Percentiles rank a stretch among this genome's conserved stretches.
phyloP scores from a whole-genome alignment of 306 rosid genomes.

The Lagenaria siceraria region DNA sequence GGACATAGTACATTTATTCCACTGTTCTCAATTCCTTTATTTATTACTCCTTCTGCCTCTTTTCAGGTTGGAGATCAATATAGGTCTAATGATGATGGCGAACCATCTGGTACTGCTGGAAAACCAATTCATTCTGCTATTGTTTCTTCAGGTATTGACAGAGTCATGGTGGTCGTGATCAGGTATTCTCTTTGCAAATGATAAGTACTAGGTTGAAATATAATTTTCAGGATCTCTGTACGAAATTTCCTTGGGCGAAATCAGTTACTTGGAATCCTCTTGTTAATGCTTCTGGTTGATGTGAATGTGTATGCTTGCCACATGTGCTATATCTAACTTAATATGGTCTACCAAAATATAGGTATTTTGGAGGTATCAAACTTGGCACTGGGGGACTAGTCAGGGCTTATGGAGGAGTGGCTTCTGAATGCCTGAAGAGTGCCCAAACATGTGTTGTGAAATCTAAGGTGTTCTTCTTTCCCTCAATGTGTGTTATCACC shows the following conservation, averaged over 20 bases:
- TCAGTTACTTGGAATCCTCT: neutral
- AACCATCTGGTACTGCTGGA: slow-evolving; percentile 91
- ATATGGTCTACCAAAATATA: slow-evolving; percentile 8
- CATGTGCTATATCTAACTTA: neutral
- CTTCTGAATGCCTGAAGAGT: slow-evolving; percentile 75
- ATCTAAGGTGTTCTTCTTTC: slow-evolving; percentile 43
- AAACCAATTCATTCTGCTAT: slow-evolving; percentile 84
- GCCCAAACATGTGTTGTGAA: slow-evolving; percentile 71
- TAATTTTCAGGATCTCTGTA: neutral
- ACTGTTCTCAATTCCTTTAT: neutral
- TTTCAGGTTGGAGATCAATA: slow-evolving; percentile 82
- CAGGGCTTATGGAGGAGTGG: slow-evolving; percentile 92
- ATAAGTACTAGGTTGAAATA: neutral
- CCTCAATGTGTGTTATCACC: neutral
- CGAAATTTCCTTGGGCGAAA: neutral
- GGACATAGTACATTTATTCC: neutral
- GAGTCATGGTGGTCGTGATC: slow-evolving; percentile 93
- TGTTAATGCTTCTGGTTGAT: neutral
- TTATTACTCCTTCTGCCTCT: neutral
- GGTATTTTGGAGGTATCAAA: slow-evolving; percentile 89
- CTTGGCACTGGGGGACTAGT: slow-evolving; percentile 87
- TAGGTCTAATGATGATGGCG: slow-evolving; percentile 91
- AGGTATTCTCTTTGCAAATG: slow-evolving; percentile 29
- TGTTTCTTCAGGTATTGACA: slow-evolving; percentile 76
- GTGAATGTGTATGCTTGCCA: neutral